Base-by-base conservation (phyloP, 1,284 basidiomycete species). In the Xerocomus cyaneibrunnescens region DNA sequence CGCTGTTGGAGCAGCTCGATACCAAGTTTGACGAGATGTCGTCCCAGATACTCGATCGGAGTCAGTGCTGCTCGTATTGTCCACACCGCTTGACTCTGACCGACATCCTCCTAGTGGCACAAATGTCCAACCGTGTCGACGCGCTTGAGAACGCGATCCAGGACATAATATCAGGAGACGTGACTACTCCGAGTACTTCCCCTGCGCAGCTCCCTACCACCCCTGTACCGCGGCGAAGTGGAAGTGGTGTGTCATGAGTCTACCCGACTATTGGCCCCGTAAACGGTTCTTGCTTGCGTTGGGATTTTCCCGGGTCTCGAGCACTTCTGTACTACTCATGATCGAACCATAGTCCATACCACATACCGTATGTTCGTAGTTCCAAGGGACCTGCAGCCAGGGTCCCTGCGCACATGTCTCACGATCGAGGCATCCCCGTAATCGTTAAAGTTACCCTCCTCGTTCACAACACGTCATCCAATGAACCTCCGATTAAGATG, bases 11-110 rank as follows among this genome's bases (percentile, higher is more conserved):
- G 61, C 84, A 90, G 60, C 74, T 92, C 19, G 89, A 92, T 60
- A 57, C 78, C 37, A 89, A 89, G 58, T 92, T 92, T 62, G 88
- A 92, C 58, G 85, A 89, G 48, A 92, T 91, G 89, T 91, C 89
- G 36, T 74, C 73, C 16, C 86, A 90, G 66, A 87, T 92, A 57
- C 76, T 92, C 45, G 87, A 91, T 51, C 78, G 88, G 57, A 91
- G 89, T 92, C 64, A 58, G 86, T 75, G 46, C 50, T 9, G 9
- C 17, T 19, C 36, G 8, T 17, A 27, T 37, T 23, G n/a, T 46
- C 38, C 21, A 23, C 34, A 3, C 46, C 25, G 39, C 23, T 9
- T 17, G 31, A 16, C n/a, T n/a, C 48, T 59, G 30, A 55, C 54
- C 17, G 42, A 52, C 42, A n/a, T 40, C 0, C 17, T 32, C 28